Conservation (phyloP, 768 basidiomycete genomes). For the Strobilomyces confusus region DNA sequence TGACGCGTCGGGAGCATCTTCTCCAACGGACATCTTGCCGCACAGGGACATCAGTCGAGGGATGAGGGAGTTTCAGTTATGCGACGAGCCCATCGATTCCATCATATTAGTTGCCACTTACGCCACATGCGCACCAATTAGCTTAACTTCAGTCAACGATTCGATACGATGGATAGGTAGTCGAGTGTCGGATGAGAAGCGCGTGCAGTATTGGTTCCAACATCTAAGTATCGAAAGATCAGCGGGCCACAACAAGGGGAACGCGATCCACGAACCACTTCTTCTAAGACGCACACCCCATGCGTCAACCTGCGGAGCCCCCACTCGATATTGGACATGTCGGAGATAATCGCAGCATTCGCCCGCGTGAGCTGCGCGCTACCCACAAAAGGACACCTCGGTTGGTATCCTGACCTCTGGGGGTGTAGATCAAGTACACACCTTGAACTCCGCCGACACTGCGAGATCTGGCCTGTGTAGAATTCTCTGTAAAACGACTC, state of each 20-base stretch:
- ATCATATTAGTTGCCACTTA: too few species aligned
- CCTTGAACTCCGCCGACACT: conserved; percentile 68
- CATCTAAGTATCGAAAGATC: conserved; percentile 44
- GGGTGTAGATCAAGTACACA: conserved; percentile 20
- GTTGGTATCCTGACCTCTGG: too few species aligned
- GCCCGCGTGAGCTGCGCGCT: conserved; percentile 68
- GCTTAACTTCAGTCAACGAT: conserved; percentile 72
- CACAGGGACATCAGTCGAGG: too few species aligned
- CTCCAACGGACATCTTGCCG: too few species aligned
- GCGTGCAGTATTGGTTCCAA: conserved; percentile 90
- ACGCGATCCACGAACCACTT: conserved; percentile 47
- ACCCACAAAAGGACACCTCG: conserved; percentile 42
- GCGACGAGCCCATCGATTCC: too few species aligned
- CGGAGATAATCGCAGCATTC: conserved; percentile 77
- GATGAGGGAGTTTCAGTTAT: too few species aligned
- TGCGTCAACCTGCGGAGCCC: conserved; percentile 82
- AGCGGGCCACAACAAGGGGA: neutral
- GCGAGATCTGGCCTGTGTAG: conserved; percentile 72
- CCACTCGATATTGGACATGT: conserved; percentile 92
- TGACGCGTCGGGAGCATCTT: too few species aligned
- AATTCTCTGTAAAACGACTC: conserved; percentile 86
- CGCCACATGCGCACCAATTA: conserved; percentile 75
- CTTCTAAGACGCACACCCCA: conserved; percentile 84
- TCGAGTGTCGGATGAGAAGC: conserved; percentile 80
- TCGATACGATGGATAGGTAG: conserved; percentile 83